phyloP scores from a whole-genome alignment of 768 basidiomycete genomes.

The Cyathus striatus region DNA sequence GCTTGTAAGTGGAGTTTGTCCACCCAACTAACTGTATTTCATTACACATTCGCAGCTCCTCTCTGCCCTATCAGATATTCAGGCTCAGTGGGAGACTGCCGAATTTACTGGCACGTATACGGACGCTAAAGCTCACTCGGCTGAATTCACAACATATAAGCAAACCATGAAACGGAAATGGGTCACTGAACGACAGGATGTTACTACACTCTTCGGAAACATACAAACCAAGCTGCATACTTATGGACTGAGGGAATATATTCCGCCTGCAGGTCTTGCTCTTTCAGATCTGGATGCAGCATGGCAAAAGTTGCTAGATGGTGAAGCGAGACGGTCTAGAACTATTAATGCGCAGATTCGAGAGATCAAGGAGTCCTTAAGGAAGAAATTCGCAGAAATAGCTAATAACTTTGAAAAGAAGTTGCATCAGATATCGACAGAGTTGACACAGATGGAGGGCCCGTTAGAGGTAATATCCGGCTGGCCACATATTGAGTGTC shows the following conservation, averaged over 20 bases:
- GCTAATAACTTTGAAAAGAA: slow-evolving; percentile 74
- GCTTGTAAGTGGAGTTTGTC: slow-evolving; percentile 54
- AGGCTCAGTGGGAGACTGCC: slow-evolving; percentile 63
- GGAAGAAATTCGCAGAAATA: slow-evolving; percentile 71
- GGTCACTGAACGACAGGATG: slow-evolving; percentile 87
- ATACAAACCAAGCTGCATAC: slow-evolving; percentile 92
- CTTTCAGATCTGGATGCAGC: slow-evolving; percentile 69
- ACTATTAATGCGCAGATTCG: slow-evolving; percentile 88
- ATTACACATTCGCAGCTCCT: slow-evolving; percentile 46
- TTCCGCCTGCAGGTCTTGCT: slow-evolving; percentile 68
- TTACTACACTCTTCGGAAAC: slow-evolving; percentile 85
- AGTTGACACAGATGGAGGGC: slow-evolving; percentile 72
- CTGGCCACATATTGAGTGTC: background rate
- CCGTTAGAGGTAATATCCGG: slow-evolving; percentile 58
- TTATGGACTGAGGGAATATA: slow-evolving; percentile 81
- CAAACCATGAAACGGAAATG: slow-evolving; percentile 80
- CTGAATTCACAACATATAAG: slow-evolving; percentile 76
- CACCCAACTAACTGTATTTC: too few relatives aligned
- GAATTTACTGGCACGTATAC: slow-evolving; percentile 70
- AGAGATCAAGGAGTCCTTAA: slow-evolving; percentile 76
- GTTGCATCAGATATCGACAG: slow-evolving; percentile 59
- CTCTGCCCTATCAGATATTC: slow-evolving; percentile 58
- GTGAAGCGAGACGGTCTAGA: slow-evolving; percentile 73
- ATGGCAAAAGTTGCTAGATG: slow-evolving; percentile 69
- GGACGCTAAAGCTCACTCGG: slow-evolving; percentile 75